Conservation (phyloP, 139 green algal species). For the Micromonas pusilla region DNA sequence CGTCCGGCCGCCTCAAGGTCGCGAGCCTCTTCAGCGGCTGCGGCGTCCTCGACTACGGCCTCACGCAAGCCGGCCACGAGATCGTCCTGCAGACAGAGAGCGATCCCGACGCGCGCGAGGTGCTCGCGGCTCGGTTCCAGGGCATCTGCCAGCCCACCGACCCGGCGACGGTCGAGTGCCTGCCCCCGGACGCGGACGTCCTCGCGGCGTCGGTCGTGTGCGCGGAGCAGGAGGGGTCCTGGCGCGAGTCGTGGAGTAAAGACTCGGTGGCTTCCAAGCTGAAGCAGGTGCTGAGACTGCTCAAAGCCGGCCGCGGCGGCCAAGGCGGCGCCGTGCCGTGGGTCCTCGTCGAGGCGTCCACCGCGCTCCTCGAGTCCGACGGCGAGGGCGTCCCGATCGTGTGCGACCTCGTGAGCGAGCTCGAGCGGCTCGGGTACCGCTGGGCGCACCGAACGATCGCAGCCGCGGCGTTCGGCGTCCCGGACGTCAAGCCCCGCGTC, state of each 20-base stretch:
- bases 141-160: background rate
- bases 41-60: background rate
- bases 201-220: background rate
- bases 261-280: background rate
- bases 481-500: background rate
- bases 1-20: background rate
- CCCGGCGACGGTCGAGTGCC: background rate
- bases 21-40: background rate
- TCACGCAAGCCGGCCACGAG: conserved; percentile 24
- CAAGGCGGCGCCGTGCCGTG: background rate
- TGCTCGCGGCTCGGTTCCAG: conserved; percentile 9
- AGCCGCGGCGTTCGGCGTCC: background rate
- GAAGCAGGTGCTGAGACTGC: conserved; percentile 18
- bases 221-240: background rate
- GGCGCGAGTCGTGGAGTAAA: conserved; percentile 2
- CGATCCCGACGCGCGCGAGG: background rate
- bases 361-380: background rate
- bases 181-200: conserved; percentile 3
- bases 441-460: conserved; percentile 15
- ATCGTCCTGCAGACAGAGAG: background rate
- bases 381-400: background rate
- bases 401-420: background rate
- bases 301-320: background rate
- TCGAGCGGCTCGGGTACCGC: conserved; percentile 4
- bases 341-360: conserved; percentile 2